Evolutionary conservation across 805 yeast species (phyloP).

Genomic region (Saccharomycopsis schoenii): DNA sequence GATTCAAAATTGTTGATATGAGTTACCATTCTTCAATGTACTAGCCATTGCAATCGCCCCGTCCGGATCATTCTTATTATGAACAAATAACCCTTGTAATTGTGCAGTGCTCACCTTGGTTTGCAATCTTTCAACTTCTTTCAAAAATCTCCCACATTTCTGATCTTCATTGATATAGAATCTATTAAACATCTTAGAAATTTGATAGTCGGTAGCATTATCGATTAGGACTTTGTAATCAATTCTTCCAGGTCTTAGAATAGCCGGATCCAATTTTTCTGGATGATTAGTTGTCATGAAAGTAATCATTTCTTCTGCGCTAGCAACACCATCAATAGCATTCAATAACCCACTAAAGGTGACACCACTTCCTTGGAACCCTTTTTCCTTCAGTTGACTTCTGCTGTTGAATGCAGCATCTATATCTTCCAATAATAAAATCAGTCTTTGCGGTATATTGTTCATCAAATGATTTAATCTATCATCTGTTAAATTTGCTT

Average conservation of each 20-base stretch:
- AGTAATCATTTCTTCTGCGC: conserved; percentile 92
- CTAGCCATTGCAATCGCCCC: conserved; percentile 35
- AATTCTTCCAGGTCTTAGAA: conserved; percentile 89
- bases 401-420: conserved; percentile 92
- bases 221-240: conserved; percentile 76
- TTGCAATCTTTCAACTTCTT: conserved; percentile 36
- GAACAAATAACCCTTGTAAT: conserved; percentile 89
- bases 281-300: conserved; percentile 99
- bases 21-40: neutral
- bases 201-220: conserved; percentile 80
- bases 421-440: conserved; percentile 79
- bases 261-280: conserved; percentile 84
- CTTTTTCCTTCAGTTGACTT: conserved; percentile 64
- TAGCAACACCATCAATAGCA: conserved; percentile 94
- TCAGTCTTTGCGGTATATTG: conserved; percentile 84
- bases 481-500: conserved; percentile 88
- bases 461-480: conserved; percentile 91
- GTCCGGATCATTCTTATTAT: conserved; percentile 74
- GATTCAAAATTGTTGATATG: neutral
- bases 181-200: conserved; percentile 72
- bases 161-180: conserved; percentile 61
- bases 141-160: conserved; percentile 42
- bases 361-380: conserved; percentile 69
- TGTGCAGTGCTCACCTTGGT: conserved; percentile 78
- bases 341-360: conserved; percentile 91